Conservation (phyloP, 2,329 filamentous ascomycete species). For the Arthrobotrys entomopaga region DNA sequence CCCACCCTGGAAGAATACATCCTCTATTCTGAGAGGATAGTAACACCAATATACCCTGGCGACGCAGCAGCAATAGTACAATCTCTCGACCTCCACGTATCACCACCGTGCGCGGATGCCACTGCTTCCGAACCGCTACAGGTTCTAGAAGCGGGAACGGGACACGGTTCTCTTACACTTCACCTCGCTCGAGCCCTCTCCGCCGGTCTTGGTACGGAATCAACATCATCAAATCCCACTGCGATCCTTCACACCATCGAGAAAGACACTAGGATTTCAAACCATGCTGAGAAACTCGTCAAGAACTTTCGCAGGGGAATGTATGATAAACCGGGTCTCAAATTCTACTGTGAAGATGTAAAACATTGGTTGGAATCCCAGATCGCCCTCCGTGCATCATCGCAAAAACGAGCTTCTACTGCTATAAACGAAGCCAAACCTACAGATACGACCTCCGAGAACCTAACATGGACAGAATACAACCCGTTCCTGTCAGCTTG, state of each 20-base stretch:
- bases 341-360: constrained; percentile 34
- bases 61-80: constrained; percentile 80
- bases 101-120: not conserved
- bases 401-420: not conserved
- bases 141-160: constrained; percentile 84
- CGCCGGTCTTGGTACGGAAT: constrained; percentile 70
- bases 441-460: not conserved
- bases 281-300: constrained; percentile 21
- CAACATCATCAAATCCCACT: not conserved
- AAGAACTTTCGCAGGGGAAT: constrained; percentile 34
- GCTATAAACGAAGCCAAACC: not conserved
- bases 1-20: constrained; percentile 80
- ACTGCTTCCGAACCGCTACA: constrained; percentile 68
- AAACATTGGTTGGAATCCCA: constrained; percentile 23
- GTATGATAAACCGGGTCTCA: constrained; percentile 26
- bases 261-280: not conserved
- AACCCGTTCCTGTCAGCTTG: constrained; percentile 39
- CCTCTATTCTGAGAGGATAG: constrained; percentile 72
- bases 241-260: constrained; percentile 44
- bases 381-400: not conserved
- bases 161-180: constrained; percentile 81
- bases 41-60: constrained; percentile 82
- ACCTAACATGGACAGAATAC: not conserved
- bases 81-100: constrained; percentile 77
- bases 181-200: constrained; percentile 80